These are phyloP conservation scores for Camelina hispida DNA, from an alignment of 345 rosid genomes.

Conservation along the genomic window DNA sequence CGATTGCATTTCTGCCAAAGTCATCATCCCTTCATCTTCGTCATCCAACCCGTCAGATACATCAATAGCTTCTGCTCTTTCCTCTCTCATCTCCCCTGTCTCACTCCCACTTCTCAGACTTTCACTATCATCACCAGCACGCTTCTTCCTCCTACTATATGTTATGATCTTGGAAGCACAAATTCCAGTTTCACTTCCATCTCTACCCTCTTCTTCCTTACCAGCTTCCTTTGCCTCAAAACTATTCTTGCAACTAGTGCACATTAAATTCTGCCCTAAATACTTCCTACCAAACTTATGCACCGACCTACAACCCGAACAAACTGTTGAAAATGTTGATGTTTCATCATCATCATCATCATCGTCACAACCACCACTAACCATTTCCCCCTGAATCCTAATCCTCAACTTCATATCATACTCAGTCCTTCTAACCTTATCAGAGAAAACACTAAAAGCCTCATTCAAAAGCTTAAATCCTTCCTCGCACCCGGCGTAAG, in stretches of 20 bases:
- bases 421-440: constrained; percentile 67
- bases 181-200: constrained; percentile 34
- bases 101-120: constrained; percentile 36
- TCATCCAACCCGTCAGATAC: constrained; percentile 44
- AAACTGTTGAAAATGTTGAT: constrained; percentile 66
- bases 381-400: constrained; percentile 67
- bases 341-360: constrained; percentile 35
- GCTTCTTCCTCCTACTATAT: constrained; percentile 43
- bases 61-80: constrained; percentile 44
- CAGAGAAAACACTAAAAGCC: constrained; percentile 72
- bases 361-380: constrained; percentile 41
- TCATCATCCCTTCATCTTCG: constrained; percentile 69
- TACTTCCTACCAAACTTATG: constrained; percentile 82
- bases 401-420: constrained; percentile 79
- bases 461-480: constrained; percentile 88
- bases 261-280: constrained; percentile 71
- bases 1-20: constrained; percentile 74
- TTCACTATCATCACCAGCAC: constrained; percentile 39
- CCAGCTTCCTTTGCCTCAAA: constrained; percentile 70
- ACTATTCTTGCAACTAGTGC: constrained; percentile 73
- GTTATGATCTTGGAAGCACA: constrained; percentile 21
- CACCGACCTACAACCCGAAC: constrained; percentile 69
- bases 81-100: constrained; percentile 50
- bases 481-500: constrained; percentile 69
- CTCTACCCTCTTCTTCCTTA: constrained; percentile 45